Conservation (phyloP, 805 yeast species). For the Saccharomycopsis sp. region DNA sequence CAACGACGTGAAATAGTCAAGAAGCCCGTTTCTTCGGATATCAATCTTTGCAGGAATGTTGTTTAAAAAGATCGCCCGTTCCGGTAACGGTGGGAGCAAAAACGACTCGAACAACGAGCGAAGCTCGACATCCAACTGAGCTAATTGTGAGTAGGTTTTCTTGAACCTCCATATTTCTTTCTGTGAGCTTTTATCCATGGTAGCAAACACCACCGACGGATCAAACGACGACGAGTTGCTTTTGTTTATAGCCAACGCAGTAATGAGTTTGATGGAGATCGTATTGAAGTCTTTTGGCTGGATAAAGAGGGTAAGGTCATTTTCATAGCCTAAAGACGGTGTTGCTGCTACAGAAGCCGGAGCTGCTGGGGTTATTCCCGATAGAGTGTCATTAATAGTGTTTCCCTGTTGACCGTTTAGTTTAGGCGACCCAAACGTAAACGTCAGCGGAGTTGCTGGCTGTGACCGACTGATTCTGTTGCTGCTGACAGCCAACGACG, state of each 20-base stretch:
- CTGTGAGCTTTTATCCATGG: slow-evolving; percentile 51
- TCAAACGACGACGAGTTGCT: slow-evolving; percentile 45
- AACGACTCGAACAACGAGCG: slow-evolving; percentile 42
- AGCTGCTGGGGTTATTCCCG: background rate
- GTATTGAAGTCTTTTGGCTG: slow-evolving; percentile 54
- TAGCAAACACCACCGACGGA: slow-evolving; percentile 53
- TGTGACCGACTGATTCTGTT: background rate
- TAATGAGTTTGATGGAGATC: slow-evolving; percentile 40
- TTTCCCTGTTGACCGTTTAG: background rate
- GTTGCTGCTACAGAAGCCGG: background rate
- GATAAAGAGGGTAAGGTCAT: slow-evolving; percentile 45
- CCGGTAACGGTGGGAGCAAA: slow-evolving; percentile 58
- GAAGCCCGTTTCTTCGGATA: slow-evolving; percentile 45
- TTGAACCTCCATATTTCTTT: slow-evolving; percentile 72
- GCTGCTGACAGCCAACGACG: background rate
- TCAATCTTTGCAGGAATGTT: slow-evolving; percentile 64
- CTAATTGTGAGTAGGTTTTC: slow-evolving; percentile 56
- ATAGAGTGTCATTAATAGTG: background rate
- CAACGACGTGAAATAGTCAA: slow-evolving; percentile 52
- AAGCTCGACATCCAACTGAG: slow-evolving; percentile 49
- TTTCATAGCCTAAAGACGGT: slow-evolving; percentile 22
- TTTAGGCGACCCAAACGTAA: background rate
- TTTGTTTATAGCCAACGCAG: slow-evolving; percentile 38
- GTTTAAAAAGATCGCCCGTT: slow-evolving; percentile 47
- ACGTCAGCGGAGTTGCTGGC: background rate